A percentile compares a stretch with the other conserved stretches of the same genome.
Evolutionary conservation across 805 yeast species (phyloP).

Genomic region (Ogataea nonfermentans): DNA sequence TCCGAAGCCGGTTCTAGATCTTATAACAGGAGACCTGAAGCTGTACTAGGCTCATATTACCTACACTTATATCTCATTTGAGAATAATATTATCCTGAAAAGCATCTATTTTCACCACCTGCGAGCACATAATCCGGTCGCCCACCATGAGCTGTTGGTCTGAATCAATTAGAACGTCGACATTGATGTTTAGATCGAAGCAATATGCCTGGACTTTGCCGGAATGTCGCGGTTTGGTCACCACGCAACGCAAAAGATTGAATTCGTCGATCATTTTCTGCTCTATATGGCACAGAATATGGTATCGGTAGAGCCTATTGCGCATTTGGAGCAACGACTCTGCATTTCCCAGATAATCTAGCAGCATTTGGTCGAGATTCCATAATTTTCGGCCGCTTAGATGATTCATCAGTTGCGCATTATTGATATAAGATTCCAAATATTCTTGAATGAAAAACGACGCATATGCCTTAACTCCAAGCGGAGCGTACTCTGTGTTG

Average conservation of each 20-base stretch:
- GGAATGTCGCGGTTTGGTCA: conserved; percentile 36
- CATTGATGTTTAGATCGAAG: conserved; percentile 44
- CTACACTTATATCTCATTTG: conserved; percentile 11
- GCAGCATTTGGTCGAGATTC: conserved; percentile 7
- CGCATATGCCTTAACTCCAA: conserved; percentile 29
- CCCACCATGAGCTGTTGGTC: conserved; percentile 39
- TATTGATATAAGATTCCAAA: conserved; percentile 31
- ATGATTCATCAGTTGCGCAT: conserved; percentile 32
- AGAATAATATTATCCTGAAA: conserved; percentile 41
- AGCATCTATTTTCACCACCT: conserved; percentile 41
- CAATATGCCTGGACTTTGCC: conserved; percentile 46
- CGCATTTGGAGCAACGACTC: conserved; percentile 29
- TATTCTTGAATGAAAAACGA: conserved; percentile 28
- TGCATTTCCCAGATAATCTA: conserved; percentile 15
- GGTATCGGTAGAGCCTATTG: conserved; percentile 18
- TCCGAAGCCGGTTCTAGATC: conserved; percentile 75
- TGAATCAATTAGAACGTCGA: conserved; percentile 36
- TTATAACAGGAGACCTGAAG: conserved; percentile 75
- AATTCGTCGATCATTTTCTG: conserved; percentile 13
- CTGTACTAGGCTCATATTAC: conserved; percentile 45
- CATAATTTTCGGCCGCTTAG: conserved; percentile 35
- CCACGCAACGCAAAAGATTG: conserved; percentile 40
- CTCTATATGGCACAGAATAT: conserved; percentile 13
- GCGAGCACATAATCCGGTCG: conserved; percentile 43
- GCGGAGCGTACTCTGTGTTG: conserved; percentile 23